These are phyloP conservation scores for Sporothrix brunneoviolacea DNA, from an alignment of 2,329 filamentous ascomycete genomes.

Conservation along the genomic window DNA sequence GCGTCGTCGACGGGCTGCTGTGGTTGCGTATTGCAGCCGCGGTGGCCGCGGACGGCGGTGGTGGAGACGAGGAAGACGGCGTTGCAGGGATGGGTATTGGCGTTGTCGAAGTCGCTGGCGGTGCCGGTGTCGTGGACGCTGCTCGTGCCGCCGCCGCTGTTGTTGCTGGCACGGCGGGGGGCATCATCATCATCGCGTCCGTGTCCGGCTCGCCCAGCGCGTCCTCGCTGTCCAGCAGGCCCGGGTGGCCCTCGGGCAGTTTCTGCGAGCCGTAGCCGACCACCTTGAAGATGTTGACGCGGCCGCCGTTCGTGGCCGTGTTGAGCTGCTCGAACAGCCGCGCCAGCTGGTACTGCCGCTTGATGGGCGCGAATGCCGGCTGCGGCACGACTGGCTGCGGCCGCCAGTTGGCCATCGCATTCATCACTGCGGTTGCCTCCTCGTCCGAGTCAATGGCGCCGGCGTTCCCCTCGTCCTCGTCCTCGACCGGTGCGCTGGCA, in stretches of 20 bases:
- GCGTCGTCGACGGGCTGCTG: constrained; percentile 7
- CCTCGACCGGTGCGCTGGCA: constrained; percentile 82
- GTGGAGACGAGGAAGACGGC: constrained; percentile 3
- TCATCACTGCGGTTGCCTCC: constrained; percentile 85
- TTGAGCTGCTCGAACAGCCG: constrained; percentile 60
- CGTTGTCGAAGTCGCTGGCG: constrained; percentile 11
- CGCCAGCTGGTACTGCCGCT: constrained; percentile 55
- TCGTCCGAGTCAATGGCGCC: constrained; percentile 90
- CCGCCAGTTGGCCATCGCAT: constrained; percentile 65
- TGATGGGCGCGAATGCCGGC: constrained; percentile 53
- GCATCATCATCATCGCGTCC: constrained; percentile 27
- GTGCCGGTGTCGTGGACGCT: not conserved
- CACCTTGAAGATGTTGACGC: constrained; percentile 59
- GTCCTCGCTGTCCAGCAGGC: constrained; percentile 43
- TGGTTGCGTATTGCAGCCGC: constrained; percentile 1
- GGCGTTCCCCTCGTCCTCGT: constrained; percentile 73
- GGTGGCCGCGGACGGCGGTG: not conserved
- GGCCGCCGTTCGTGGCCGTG: constrained; percentile 59
- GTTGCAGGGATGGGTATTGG: constrained; percentile 11
- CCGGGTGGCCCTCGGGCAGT: constrained; percentile 43
- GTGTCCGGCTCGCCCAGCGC: constrained; percentile 52
- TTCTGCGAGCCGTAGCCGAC: constrained; percentile 50
- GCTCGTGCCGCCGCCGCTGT: not conserved
- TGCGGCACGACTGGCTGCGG: constrained; percentile 72
- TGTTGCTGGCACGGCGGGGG: constrained; percentile 14